phyloP scores from a whole-genome alignment of 176 grass and related monocot species.

The Luzula sylvatica region DNA sequence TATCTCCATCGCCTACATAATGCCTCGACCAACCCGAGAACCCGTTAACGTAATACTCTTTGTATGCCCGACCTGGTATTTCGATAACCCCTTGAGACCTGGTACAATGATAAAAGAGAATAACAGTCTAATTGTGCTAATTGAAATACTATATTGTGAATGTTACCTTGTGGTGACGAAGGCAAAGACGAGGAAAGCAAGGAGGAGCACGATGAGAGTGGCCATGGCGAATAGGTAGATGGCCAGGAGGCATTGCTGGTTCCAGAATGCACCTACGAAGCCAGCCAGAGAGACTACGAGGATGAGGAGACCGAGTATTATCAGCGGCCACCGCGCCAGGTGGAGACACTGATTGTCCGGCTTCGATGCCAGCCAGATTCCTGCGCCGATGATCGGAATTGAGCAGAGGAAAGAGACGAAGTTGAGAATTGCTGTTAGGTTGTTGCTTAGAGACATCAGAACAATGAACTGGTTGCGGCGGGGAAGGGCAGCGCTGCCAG shows the following conservation, averaged over 20 bases:
- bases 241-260: conserved; percentile 64
- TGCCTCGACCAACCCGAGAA: conserved; percentile 56
- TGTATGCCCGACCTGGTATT: conserved; percentile 38
- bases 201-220: conserved; percentile 47
- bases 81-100: neutral
- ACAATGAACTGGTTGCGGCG: neutral
- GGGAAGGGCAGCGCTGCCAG: neutral
- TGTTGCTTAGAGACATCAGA: conserved; percentile 79
- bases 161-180: conserved; percentile 44
- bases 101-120: neutral
- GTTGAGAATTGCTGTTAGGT: conserved; percentile 79
- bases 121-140: too few species aligned
- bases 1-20: conserved; percentile 21
- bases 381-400: conserved; percentile 39
- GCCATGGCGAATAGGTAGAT: conserved; percentile 95
- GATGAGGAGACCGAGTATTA: conserved; percentile 49
- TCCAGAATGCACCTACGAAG: conserved; percentile 61
- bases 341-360: conserved; percentile 53
- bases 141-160: neutral
- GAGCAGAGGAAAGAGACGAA: conserved; percentile 62
- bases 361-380: conserved; percentile 61
- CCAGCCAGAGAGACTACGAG: conserved; percentile 64
- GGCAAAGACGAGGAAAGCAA: conserved; percentile 58
- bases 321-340: conserved; percentile 48
- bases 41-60: conserved; percentile 54